A percentile compares a stretch with the other conserved stretches of the same genome.
Evolutionary conservation across 306 rosid genomes (phyloP).

Genomic region (Spatholobus suberectus): DNA sequence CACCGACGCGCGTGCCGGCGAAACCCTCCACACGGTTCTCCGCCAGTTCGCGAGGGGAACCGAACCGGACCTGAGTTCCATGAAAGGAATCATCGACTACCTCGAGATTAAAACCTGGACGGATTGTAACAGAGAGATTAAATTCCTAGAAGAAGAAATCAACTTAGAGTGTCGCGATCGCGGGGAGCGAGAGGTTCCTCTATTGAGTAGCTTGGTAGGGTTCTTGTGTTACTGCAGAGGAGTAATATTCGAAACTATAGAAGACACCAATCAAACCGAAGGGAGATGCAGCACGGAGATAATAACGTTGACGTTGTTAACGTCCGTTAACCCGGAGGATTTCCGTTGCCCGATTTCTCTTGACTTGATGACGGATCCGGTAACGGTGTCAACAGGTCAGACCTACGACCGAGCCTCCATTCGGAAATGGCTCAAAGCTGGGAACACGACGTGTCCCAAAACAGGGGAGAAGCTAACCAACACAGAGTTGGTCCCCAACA

Average conservation of each 20-base stretch:
- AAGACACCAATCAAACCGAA: conserved; percentile 45
- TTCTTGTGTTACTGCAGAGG: conserved; percentile 68
- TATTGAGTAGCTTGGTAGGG: conserved; percentile 66
- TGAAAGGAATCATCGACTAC: conserved; percentile 52
- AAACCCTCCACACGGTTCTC: conserved; percentile 42
- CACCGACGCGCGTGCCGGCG: conserved; percentile 44
- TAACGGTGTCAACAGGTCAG: conserved; percentile 87
- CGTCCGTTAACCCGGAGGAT: conserved; percentile 63
- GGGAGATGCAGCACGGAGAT: conserved; percentile 46
- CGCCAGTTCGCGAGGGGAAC: conserved; percentile 58
- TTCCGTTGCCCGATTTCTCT: conserved; percentile 88
- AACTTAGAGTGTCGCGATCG: conserved; percentile 28
- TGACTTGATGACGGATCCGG: conserved; percentile 84
- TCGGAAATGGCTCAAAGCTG: conserved; percentile 77
- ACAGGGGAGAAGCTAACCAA: conserved; percentile 72
- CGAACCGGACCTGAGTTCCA: conserved; percentile 51
- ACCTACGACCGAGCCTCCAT: conserved; percentile 86
- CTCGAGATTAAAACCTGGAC: conserved; percentile 64
- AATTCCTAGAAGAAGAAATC: conserved; percentile 69
- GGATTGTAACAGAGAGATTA: conserved; percentile 63
- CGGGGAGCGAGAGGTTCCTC: conserved; percentile 48
- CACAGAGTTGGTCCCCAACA: conserved; percentile 71
- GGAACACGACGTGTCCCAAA: conserved; percentile 76
- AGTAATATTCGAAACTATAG: conserved; percentile 56
- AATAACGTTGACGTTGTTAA: background rate